Evolutionary conservation across 495 filamentous ascomycete genomes (phyloP).

Genomic region (Rostrohypoxylon terebratum): DNA sequence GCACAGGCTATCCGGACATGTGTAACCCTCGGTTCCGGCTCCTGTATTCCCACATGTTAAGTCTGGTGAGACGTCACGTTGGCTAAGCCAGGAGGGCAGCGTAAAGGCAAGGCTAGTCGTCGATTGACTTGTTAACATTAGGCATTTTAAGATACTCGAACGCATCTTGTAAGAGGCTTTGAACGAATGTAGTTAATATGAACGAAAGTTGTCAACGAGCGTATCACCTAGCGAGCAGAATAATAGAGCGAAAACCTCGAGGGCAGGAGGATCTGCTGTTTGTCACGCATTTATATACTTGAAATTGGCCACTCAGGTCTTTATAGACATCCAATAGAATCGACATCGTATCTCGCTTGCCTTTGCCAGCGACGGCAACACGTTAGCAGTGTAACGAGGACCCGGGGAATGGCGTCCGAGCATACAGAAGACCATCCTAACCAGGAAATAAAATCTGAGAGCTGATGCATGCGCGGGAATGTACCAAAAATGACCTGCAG

Average conservation of each 20-base stretch:
- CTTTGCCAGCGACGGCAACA: background rate
- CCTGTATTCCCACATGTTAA: conserved; percentile 53
- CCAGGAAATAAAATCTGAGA: conserved; percentile 8
- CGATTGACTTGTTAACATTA: conserved; percentile 16
- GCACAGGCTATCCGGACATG: conserved; percentile 50
- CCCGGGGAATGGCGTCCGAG: conserved; percentile 2
- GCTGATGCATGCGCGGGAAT: conserved; percentile 34
- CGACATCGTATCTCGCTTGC: background rate
- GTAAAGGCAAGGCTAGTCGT: conserved; percentile 21
- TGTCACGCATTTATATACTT: conserved; percentile 29
- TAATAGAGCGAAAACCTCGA: conserved; percentile 8
- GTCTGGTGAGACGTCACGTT: conserved; percentile 53
- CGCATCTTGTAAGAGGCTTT: conserved; percentile 22
- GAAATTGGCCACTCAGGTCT: conserved; percentile 16
- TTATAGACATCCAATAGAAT: conserved; percentile 19
- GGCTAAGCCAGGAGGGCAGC: conserved; percentile 26
- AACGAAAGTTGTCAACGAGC: conserved; percentile 29
- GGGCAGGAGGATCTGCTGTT: background rate
- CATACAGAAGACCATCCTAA: background rate
- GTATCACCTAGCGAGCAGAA: background rate
- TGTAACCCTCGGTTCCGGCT: conserved; percentile 48
- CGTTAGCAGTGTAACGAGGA: conserved; percentile 9
- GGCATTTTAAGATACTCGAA: background rate
- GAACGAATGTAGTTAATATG: conserved; percentile 24
- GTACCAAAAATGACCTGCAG: conserved; percentile 41